phyloP scores from a whole-genome alignment of 306 rosid genomes.

The cucumber (Cucumis sativus) region Cucumber_9930_V3 NC_026655.2:31560001-31560500 shows the following conservation, averaged over 20 bases:
- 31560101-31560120: background rate
- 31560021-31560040: background rate
- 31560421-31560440: background rate
- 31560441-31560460: background rate
- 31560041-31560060: background rate
- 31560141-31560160: slow-evolving; percentile 1
- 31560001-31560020: background rate
- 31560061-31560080: background rate
- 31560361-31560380: background rate
- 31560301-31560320: slow-evolving; percentile 21
- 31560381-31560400: background rate
- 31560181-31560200: background rate
- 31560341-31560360: background rate
- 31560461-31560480: background rate
- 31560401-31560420: background rate
- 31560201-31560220: background rate
- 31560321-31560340: background rate
- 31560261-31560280: slow-evolving; percentile 20
- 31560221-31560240: slow-evolving; percentile 26
- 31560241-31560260: slow-evolving; percentile 32
- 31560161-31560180: background rate
- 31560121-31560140: background rate
- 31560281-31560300: slow-evolving; percentile 16
- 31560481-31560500: background rate
- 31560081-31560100: no score